These are phyloP conservation scores for Grosmannia clavigera DNA, from an alignment of 2,329 filamentous ascomycete species.

Conservation along the genomic window DNA sequence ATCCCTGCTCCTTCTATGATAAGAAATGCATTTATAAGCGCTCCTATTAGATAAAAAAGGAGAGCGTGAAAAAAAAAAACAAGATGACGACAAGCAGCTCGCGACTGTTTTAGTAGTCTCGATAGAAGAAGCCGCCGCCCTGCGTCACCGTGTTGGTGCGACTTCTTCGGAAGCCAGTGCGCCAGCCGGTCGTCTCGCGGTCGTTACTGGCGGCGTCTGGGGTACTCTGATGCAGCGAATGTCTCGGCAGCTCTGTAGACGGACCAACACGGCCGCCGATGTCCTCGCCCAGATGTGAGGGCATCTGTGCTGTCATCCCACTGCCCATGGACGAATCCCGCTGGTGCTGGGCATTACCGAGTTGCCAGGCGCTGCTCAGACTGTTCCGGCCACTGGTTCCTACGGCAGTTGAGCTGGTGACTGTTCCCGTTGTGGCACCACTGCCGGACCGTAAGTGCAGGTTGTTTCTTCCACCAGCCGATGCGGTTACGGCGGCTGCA, in stretches of 20 bases:
- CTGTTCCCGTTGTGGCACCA: slow-evolving; percentile 2
- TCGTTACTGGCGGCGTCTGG: neutral
- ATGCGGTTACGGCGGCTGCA: neutral
- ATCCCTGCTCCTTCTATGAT: neutral
- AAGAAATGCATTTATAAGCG: neutral
- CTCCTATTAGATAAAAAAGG: no score
- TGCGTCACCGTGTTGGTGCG: slow-evolving; percentile 2
- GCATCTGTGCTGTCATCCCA: neutral
- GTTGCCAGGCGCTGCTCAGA: neutral
- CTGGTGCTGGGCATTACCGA: neutral
- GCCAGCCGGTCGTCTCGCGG: neutral
- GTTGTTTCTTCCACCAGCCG: neutral
- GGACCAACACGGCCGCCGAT: neutral
- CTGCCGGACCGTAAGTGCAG: slow-evolving; percentile 7
- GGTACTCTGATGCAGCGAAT: neutral
- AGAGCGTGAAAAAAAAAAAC: neutral
- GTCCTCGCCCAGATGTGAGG: neutral
- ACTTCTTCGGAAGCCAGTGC: neutral
- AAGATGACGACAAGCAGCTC: neutral
- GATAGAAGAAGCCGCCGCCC: slow-evolving; percentile 6
- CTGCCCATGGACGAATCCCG: slow-evolving; percentile 3
- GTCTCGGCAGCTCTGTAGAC: neutral
- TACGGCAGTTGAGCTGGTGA: slow-evolving; percentile 6
- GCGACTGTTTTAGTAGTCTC: neutral
- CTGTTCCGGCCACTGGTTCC: slow-evolving; percentile 9